A percentile compares a stretch with the other conserved stretches of the same genome.
phyloP scores from a whole-genome alignment of 108 stramenopile genomes.

The Fistulifera pelliculosa region DNA sequence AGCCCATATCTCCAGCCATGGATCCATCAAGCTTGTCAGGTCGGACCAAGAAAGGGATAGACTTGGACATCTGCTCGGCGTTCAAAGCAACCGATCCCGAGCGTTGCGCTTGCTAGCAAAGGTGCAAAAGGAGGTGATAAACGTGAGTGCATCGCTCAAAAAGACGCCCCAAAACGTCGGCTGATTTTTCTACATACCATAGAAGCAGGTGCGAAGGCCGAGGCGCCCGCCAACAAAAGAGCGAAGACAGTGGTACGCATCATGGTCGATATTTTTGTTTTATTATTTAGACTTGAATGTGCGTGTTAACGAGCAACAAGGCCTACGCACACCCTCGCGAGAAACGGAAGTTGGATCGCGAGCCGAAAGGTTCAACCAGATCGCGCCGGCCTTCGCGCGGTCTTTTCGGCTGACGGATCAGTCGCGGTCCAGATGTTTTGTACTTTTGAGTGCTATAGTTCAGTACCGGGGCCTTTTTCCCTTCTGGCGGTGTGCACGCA shows the following conservation, averaged over 20 bases:
- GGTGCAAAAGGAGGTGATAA: not conserved
- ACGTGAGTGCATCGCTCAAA: not conserved
- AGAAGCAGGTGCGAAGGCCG: constrained; percentile 68
- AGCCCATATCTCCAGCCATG: constrained; percentile 92
- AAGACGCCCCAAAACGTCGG: not conserved
- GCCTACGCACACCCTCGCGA: too few species aligned
- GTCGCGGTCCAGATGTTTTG: too few species aligned
- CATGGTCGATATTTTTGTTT: constrained; percentile 19
- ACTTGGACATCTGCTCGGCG: constrained; percentile 72
- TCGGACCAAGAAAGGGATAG: constrained; percentile 89
- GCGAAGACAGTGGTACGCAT: constrained; percentile 32
- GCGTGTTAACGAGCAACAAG: too few species aligned
- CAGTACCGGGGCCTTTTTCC: too few species aligned
- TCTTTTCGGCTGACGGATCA: too few species aligned
- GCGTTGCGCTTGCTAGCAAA: constrained; percentile 14
- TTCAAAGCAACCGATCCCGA: constrained; percentile 50
- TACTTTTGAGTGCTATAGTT: too few species aligned
- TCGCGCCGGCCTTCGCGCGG: too few species aligned
- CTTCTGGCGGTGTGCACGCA: too few species aligned
- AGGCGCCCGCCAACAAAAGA: constrained; percentile 55
- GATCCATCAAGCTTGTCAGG: constrained; percentile 92
- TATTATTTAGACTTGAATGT: not conserved
- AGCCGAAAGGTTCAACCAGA: too few species aligned
- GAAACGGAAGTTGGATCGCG: too few species aligned
- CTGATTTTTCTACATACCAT: constrained; percentile 21